phyloP scores from a whole-genome alignment of 345 rosid genomes.

The Populus alba region DNA sequence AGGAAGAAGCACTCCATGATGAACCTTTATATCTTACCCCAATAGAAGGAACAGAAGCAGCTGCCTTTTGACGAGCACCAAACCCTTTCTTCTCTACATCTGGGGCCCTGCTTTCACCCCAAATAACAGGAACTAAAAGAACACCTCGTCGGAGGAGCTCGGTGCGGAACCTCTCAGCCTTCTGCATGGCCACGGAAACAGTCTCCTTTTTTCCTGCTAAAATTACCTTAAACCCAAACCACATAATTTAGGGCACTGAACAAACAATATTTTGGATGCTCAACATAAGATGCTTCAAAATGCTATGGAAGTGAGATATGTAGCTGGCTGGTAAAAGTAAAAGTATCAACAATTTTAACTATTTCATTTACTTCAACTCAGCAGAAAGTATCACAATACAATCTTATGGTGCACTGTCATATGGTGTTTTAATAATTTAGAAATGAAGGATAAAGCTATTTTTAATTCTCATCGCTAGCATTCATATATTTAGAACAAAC shows the following conservation, averaged over 20 bases:
- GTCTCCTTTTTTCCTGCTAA: conserved; percentile 81
- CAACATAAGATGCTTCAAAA: conserved; percentile 7
- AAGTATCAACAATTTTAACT: neutral
- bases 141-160: conserved; percentile 85
- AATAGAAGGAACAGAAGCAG: conserved; percentile 73
- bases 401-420: neutral
- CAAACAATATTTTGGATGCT: neutral
- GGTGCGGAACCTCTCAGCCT: conserved; percentile 82
- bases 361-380: neutral
- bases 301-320: neutral
- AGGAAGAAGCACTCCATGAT: neutral
- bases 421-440: neutral
- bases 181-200: conserved; percentile 59
- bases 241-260: conserved; percentile 15
- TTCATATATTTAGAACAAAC: neutral
- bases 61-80: conserved; percentile 58
- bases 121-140: conserved; percentile 82
- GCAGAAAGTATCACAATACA: neutral
- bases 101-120: conserved; percentile 64
- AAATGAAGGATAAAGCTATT: neutral
- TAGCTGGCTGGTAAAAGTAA: neutral
- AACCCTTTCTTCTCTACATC: conserved; percentile 75
- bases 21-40: conserved; percentile 51
- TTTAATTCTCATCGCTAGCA: neutral
- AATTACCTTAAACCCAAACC: conserved; percentile 55